Evolutionary conservation across 164 flowering plant genomes (phyloP).

Genomic region (Pachysandra terminalis): DNA sequence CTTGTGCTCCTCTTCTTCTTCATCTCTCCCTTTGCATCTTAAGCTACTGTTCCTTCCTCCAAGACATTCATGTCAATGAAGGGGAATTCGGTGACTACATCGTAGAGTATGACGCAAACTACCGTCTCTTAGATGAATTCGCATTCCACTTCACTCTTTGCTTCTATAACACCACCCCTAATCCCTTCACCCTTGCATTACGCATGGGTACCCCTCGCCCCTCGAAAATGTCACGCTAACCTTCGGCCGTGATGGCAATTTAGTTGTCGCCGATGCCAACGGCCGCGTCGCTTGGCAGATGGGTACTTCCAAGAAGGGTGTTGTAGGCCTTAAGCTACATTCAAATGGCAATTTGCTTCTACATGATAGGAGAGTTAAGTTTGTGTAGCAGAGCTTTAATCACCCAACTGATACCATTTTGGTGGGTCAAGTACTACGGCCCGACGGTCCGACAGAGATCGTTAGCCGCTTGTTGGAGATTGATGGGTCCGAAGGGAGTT

Average conservation of each 20-base stretch:
- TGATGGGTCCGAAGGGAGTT: constrained; percentile 18
- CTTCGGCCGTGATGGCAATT: constrained; percentile 30
- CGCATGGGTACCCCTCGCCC: constrained; percentile 16
- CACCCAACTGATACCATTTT: constrained; percentile 30
- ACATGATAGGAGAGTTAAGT: constrained; percentile 12
- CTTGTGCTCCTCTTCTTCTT: too few relatives aligned
- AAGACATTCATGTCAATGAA: constrained; percentile 22
- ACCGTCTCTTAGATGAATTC: constrained; percentile 8
- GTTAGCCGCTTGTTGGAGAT: constrained; percentile 10
- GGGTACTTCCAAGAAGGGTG: constrained; percentile 29
- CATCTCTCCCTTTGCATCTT: neutral
- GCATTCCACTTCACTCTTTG: constrained; percentile 20
- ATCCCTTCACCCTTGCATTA: constrained; percentile 25
- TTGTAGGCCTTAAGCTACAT: constrained; percentile 19
- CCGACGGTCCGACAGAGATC: constrained; percentile 22
- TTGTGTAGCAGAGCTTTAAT: constrained; percentile 29
- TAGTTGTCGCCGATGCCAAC: constrained; percentile 22
- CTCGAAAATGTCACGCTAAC: constrained; percentile 29
- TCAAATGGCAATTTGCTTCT: constrained; percentile 27
- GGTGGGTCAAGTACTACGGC: constrained; percentile 22
- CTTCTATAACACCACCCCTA: constrained; percentile 39
- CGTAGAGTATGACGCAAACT: constrained; percentile 17
- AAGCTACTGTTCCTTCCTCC: constrained; percentile 21
- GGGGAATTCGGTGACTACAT: constrained; percentile 18
- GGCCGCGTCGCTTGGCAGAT: constrained; percentile 31